Conservation (phyloP, 495 filamentous ascomycete genomes). For the Glarea lozoyensis region DNA sequence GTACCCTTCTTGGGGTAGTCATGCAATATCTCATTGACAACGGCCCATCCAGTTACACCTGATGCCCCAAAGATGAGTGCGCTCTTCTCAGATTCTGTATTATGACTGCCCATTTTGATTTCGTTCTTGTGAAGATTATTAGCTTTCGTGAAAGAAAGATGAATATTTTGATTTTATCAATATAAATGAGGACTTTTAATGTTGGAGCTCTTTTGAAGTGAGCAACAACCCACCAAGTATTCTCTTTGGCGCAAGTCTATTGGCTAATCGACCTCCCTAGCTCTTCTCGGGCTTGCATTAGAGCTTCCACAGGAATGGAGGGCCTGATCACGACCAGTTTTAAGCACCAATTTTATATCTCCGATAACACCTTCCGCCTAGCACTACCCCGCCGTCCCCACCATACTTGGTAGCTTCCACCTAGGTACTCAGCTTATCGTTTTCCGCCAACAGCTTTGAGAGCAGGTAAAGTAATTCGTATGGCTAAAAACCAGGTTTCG, state of each 20-base stretch:
- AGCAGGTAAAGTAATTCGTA: no score
- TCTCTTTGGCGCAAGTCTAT: no score
- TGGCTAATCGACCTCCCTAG: no score
- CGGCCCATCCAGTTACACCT: constrained; percentile 3
- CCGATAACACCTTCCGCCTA: background rate
- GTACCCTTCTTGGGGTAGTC: constrained; percentile 24
- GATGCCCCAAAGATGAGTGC: constrained; percentile 3
- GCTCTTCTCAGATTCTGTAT: background rate
- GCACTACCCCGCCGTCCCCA: constrained; percentile 1
- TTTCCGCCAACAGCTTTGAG: no score
- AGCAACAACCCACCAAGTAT: no score
- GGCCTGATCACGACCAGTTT: background rate
- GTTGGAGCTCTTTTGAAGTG: no score
- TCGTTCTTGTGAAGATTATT: background rate
- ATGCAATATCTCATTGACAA: constrained; percentile 21
- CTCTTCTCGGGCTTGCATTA: no score
- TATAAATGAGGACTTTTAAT: no score
- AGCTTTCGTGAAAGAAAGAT: no score
- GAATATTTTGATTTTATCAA: no score
- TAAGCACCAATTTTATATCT: background rate
- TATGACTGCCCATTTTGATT: background rate
- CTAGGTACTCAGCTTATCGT: background rate
- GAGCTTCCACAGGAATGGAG: background rate
- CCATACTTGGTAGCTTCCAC: no score
- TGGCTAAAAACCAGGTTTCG: no score